Percentiles rank a stretch among this genome's conserved stretches.
These are phyloP conservation scores for Phalaenopsis aphrodite DNA, from an alignment of 106 monocot genomes.

Conservation along the genomic window DNA sequence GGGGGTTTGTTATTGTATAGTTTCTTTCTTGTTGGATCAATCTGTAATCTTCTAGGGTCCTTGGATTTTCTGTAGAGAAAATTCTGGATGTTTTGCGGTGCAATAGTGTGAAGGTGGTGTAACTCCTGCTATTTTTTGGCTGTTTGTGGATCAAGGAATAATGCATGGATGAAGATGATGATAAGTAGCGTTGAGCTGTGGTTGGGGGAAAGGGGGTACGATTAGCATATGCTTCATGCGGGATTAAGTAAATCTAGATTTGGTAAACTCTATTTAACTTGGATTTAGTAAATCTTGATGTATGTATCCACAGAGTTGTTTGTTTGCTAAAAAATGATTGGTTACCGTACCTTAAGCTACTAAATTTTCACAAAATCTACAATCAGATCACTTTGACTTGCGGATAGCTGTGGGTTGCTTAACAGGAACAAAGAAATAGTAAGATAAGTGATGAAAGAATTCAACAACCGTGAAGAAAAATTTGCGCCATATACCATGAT, in stretches of 20 bases:
- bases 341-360: neutral
- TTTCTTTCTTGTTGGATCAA: neutral
- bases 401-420: neutral
- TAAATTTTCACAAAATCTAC: neutral
- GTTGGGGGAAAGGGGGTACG: neutral
- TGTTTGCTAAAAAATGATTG: neutral
- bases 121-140: neutral
- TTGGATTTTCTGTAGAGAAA: neutral
- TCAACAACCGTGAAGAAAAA: neutral
- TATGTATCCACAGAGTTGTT: neutral
- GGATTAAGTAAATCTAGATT: neutral
- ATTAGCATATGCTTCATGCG: neutral
- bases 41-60: neutral
- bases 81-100: neutral
- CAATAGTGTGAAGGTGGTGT: neutral
- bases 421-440: neutral
- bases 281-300: neutral
- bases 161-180: neutral
- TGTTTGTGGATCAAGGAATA: neutral
- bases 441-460: neutral
- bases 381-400: too few species aligned
- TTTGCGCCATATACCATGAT: neutral
- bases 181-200: neutral
- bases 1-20: neutral
- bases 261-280: neutral